Conservation (phyloP, 108 stramenopile species). For the Nannochloropsis salina region DNA sequence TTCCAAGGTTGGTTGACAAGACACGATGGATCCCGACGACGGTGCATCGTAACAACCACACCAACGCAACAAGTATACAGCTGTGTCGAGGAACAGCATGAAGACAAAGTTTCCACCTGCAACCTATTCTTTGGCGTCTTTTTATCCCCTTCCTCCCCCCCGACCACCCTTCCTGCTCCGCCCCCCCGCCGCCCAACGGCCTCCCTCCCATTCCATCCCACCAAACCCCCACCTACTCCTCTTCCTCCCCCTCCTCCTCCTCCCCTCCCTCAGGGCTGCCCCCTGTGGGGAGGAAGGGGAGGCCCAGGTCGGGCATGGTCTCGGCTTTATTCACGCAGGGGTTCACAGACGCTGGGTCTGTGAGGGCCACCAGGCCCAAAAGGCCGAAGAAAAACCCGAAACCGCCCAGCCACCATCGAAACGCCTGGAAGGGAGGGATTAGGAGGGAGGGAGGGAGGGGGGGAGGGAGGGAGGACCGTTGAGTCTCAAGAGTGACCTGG, state of each 20-base stretch:
- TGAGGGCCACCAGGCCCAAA: conserved; percentile 36
- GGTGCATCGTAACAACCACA: too few relatives aligned
- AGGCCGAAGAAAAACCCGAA: conserved; percentile 62
- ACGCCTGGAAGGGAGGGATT: conserved; percentile 64
- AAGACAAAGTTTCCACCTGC: too few relatives aligned
- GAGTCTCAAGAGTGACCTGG: background rate
- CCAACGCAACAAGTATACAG: too few relatives aligned
- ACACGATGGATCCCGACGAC: too few relatives aligned
- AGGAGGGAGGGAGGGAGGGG: conserved; percentile 34
- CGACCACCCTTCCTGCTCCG: background rate
- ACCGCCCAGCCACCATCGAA: conserved; percentile 69
- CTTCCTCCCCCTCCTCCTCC: background rate
- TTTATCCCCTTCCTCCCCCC: too few relatives aligned
- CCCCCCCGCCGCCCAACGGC: background rate
- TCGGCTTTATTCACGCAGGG: conserved; percentile 3
- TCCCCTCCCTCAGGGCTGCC: background rate
- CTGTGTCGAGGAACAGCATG: too few relatives aligned
- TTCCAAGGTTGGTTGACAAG: too few relatives aligned
- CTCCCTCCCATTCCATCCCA: background rate
- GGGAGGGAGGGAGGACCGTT: background rate
- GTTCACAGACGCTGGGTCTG: conserved; percentile 32
- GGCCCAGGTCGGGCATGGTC: background rate
- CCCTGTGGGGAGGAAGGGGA: background rate
- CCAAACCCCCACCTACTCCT: background rate
- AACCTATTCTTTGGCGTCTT: too few relatives aligned